Base-by-base conservation (phyloP, 1,284 basidiomycete species). In the Pseudozyma sp. region DNA sequence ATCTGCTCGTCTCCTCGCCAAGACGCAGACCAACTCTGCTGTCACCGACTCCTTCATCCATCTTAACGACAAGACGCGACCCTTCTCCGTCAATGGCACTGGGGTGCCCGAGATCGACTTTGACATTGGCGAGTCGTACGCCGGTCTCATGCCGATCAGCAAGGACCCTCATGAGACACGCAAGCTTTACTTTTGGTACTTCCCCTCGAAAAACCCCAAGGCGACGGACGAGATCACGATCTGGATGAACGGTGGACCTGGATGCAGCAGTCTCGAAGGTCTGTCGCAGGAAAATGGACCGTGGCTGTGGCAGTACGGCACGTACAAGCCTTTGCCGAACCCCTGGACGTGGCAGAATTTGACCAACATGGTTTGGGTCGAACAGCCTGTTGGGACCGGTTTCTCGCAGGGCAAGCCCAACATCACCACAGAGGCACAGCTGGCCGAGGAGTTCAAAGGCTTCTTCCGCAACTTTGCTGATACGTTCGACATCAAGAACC, bases 121-220 rank as follows among this genome's bases (percentile, higher is more conserved):
- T 45, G 55, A 69, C 53, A 52, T 79, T 8, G 62, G 65, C 14
- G 66, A 74, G 31, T 76, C 75, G 11, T 81, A 78, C 56, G 80
- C 80, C 17, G 80, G 80, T 8, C 40, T 68, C 24, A 24, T 81
- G 42, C 80, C 79, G 4, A 74, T 81, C 61, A 66, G 64, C 24
- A 40, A 39, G 3, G 31, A 59, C 5, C 34, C 57, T 7, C 45
- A 76, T 35, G 73, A 80, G 40, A 54, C 46, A 4, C 55, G 71
- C 3, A 68, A 92, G 87, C 87, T 93, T 9, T 93, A 91, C 87
- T 93, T 94, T 85, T 93, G 92, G 92, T 91, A 92, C 85, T 92
- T 92, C 86, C 92, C 92, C 44, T 89, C 91, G 0, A 90, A 90
- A 7, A 90, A 90, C 9, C 85, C 89, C 77, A 90, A 90, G 11